Evolutionary conservation across 2,329 filamentous ascomycete genomes (phyloP).

Genomic region (Neonectria coccinea): DNA sequence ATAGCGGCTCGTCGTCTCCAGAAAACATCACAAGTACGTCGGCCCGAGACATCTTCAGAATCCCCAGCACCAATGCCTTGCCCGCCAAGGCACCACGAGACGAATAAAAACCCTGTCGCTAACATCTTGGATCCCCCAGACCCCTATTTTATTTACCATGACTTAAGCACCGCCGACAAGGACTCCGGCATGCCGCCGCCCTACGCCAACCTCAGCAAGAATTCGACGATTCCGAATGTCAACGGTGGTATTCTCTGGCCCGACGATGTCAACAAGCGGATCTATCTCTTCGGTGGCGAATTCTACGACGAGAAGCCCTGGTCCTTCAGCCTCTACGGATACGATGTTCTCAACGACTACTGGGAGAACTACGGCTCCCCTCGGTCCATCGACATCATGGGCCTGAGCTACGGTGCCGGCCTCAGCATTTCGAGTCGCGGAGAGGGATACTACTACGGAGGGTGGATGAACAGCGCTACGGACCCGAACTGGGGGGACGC

Average conservation of each 20-base stretch:
- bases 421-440: slow-evolving; percentile 65
- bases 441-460: slow-evolving; percentile 71
- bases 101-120: not conserved
- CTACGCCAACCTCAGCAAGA: slow-evolving; percentile 69
- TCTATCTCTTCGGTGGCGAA: slow-evolving; percentile 73
- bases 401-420: slow-evolving; percentile 68
- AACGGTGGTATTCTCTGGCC: slow-evolving; percentile 66
- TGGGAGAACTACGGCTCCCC: slow-evolving; percentile 64
- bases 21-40: slow-evolving; percentile 68
- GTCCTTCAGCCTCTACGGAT: slow-evolving; percentile 64
- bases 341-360: slow-evolving; percentile 66
- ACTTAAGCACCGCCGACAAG: slow-evolving; percentile 60
- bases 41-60: not conserved
- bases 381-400: slow-evolving; percentile 52
- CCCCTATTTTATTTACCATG: slow-evolving; percentile 63
- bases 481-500: slow-evolving; percentile 62
- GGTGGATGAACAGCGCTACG: slow-evolving; percentile 68
- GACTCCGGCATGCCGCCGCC: slow-evolving; percentile 63
- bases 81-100: not conserved
- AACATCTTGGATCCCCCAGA: slow-evolving; percentile 23
- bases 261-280: slow-evolving; percentile 71
- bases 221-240: slow-evolving; percentile 63
- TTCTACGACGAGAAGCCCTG: slow-evolving; percentile 61
- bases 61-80: not conserved
- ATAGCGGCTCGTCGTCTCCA: slow-evolving; percentile 60